phyloP scores from a whole-genome alignment of 192 early-diverging fungal species.

The Geranomyces michiganensis region DNA sequence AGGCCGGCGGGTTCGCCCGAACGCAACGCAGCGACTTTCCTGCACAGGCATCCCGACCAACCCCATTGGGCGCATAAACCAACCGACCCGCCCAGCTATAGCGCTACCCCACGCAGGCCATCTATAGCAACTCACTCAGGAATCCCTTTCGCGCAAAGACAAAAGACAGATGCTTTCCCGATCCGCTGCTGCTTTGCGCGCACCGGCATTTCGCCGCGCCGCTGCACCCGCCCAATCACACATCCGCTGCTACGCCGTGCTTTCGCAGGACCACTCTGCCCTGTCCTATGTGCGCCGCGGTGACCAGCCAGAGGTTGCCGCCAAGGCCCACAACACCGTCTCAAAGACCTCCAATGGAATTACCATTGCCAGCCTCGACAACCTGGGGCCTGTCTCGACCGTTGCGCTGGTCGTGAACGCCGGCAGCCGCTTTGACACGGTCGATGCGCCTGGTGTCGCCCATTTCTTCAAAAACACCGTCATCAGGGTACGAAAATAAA shows the following conservation, averaged over 20 bases:
- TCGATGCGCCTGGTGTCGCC: conserved; percentile 75
- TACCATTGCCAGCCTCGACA: conserved; percentile 68
- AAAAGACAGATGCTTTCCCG: neutral
- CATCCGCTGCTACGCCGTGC: conserved; percentile 34
- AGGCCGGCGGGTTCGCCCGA: no score
- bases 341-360: conserved; percentile 40
- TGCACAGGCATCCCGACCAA: no score
- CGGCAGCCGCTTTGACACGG: conserved; percentile 82
- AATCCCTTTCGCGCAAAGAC: no score
- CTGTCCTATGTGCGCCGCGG: conserved; percentile 47
- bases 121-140: no score
- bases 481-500: conserved; percentile 68
- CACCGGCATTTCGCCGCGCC: neutral
- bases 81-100: no score
- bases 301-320: conserved; percentile 46
- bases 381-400: conserved; percentile 70
- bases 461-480: conserved; percentile 90
- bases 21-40: no score
- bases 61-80: no score
- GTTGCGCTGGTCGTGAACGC: conserved; percentile 87
- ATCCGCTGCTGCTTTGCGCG: neutral
- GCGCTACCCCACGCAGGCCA: no score
- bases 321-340: conserved; percentile 39
- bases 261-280: conserved; percentile 26
- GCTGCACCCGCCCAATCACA: conserved; percentile 1